Base-by-base conservation (phyloP, 495 filamentous ascomycete genomes). In the Xylaria longipes region DNA sequence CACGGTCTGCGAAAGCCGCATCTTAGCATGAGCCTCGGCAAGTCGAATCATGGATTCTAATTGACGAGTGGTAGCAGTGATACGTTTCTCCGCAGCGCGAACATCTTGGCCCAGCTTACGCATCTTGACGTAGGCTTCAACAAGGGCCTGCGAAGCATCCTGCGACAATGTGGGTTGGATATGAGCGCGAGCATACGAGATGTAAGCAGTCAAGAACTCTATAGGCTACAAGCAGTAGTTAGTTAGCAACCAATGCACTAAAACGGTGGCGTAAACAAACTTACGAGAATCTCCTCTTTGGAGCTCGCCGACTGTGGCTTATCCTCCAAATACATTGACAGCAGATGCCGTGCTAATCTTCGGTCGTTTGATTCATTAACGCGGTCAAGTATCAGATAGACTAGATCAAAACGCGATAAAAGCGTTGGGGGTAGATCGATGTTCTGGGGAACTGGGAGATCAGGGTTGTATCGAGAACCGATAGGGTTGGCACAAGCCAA, bases 251-350 rank as follows among this genome's bases (percentile, higher is more conserved):
- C n/a, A 56, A 39, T 70, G 27, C 29, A 48, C 48, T 62, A n/a
- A 2, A 15, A 33, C 65, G 43, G 61, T 71, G 31, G 58, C 14
- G 2, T 57, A 20, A 63, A 56, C 25, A 14, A 39, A 86, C 93
- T 86, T 87, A 96, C 93, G 74, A 98, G 79, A 73, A 97, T 90
- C 76, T 98, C 94, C 74, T 80, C 79, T 62, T 64, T 75, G 17
- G 82, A 77, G 1, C 88, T 89, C n/a, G 95, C 96, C 60, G 94
- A 93, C 45, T 97, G 90, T 7, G 96, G 96, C 41, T 87, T 90
- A 78, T 99, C 96, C 79, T 98, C 95, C 60, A 99, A 86, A 72
- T 99, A 99, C 95, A 99, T 98, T 72, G 93, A 91, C 50, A 99
- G 89, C 77, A 99, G 83, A 87, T 98, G 97, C 73, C 94, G 90